Percentiles rank a stretch among this genome's conserved stretches.
phyloP scores from a whole-genome alignment of 768 basidiomycete species.

The Lepiota venenata region DNA sequence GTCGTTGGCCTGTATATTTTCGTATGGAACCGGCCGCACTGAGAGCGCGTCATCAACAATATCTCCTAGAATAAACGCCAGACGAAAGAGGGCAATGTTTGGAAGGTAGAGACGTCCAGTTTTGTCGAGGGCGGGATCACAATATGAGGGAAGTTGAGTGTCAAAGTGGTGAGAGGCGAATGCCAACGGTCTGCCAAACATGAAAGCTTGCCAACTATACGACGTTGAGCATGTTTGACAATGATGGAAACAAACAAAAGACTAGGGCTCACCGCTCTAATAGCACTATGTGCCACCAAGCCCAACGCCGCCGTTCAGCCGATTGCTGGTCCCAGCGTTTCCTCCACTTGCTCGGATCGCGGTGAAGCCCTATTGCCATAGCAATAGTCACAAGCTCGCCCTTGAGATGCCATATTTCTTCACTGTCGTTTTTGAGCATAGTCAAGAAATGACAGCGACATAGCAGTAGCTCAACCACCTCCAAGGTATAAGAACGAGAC shows the following conservation, averaged over 20 bases:
- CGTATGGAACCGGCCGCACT: constrained; percentile 74
- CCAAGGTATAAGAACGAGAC: constrained; percentile 58
- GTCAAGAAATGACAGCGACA: constrained; percentile 71
- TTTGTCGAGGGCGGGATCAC: constrained; percentile 60
- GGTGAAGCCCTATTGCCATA: constrained; percentile 81
- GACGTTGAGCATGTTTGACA: constrained; percentile 11
- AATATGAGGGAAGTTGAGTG: constrained; percentile 70
- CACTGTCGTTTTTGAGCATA: constrained; percentile 69
- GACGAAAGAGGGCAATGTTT: constrained; percentile 69
- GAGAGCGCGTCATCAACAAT: constrained; percentile 86
- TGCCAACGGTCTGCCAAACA: constrained; percentile 76
- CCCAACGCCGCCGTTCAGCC: constrained; percentile 80
- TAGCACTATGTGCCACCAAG: constrained; percentile 87
- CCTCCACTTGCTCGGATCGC: constrained; percentile 79
- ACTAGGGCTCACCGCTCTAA: constrained; percentile 61
- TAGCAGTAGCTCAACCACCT: constrained; percentile 73
- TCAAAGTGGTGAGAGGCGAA: constrained; percentile 84
- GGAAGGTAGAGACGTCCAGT: constrained; percentile 66
- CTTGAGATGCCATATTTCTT: constrained; percentile 76
- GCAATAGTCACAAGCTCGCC: constrained; percentile 74
- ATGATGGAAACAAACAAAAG: constrained; percentile 10
- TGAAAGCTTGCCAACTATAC: constrained; percentile 80
- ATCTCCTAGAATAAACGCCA: constrained; percentile 79
- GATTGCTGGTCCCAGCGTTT: constrained; percentile 52
- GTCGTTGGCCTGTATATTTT: constrained; percentile 70